Conservation (phyloP, 176 grass and related monocot genomes). For the Poa pratensis region DNA sequence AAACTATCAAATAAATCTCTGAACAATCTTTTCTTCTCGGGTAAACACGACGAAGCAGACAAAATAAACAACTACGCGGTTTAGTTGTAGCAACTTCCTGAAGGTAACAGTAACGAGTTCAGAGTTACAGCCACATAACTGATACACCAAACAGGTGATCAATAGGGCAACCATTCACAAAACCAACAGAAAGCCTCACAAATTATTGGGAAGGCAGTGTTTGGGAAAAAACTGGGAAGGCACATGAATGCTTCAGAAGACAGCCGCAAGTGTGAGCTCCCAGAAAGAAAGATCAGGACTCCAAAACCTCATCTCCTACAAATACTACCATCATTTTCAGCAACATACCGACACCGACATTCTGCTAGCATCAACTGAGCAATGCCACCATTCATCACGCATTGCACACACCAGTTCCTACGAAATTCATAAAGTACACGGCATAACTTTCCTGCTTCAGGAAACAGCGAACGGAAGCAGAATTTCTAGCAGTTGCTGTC, state of each 20-base stretch:
- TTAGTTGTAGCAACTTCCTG: conserved; percentile 9
- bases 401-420: neutral
- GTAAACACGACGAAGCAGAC: neutral
- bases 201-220: neutral
- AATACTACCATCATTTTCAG: neutral
- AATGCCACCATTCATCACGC: conserved; percentile 2
- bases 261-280: neutral
- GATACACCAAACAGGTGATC: conserved; percentile 15
- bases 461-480: neutral
- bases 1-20: neutral
- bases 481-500: neutral
- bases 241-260: neutral
- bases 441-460: neutral
- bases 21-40: neutral
- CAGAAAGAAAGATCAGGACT: neutral
- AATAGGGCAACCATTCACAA: neutral
- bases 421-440: neutral
- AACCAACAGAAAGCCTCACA: neutral
- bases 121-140: neutral
- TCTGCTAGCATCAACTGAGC: neutral
- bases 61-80: neutral
- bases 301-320: conserved; percentile 13
- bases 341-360: neutral
- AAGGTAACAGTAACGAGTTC: conserved; percentile 5
- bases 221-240: neutral